These are phyloP conservation scores for Sclerotiophoma versabilis DNA, from an alignment of 2,329 filamentous ascomycete species.

Conservation along the genomic window DNA sequence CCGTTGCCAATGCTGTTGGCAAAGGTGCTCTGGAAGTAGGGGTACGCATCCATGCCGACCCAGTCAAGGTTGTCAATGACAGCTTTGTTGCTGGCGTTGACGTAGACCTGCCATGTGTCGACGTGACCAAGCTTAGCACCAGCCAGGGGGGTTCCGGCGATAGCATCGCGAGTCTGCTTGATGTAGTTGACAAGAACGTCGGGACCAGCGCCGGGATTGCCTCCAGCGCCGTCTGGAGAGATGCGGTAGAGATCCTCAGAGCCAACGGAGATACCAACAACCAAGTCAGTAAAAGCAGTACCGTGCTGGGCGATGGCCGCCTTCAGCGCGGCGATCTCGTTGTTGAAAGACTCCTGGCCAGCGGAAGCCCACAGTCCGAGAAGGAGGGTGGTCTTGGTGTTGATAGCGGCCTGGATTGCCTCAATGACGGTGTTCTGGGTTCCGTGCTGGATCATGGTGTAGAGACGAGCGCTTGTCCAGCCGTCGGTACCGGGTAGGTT, in stretches of 20 bases:
- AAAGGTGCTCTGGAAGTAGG: constrained; percentile 77
- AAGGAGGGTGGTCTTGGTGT: constrained; percentile 77
- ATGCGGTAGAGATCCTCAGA: constrained; percentile 73
- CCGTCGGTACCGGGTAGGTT: constrained; percentile 68
- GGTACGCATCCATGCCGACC: constrained; percentile 78
- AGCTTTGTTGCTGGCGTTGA: constrained; percentile 73
- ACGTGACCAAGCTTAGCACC: constrained; percentile 77
- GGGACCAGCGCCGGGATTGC: constrained; percentile 69
- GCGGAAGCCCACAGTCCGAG: constrained; percentile 85
- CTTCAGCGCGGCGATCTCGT: constrained; percentile 77
- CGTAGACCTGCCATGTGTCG: constrained; percentile 75
- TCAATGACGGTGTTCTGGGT: constrained; percentile 70
- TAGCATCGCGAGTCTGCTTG: constrained; percentile 67
- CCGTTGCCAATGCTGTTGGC: constrained; percentile 65
- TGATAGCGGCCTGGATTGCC: constrained; percentile 81
- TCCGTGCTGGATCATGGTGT: constrained; percentile 75
- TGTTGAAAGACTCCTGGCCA: constrained; percentile 67
- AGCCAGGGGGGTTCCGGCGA: constrained; percentile 68
- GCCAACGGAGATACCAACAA: constrained; percentile 85
- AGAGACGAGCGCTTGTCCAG: constrained; percentile 71
- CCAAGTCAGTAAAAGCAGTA: constrained; percentile 66
- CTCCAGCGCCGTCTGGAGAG: constrained; percentile 71
- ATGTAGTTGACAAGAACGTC: constrained; percentile 73
- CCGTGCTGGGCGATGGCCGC: constrained; percentile 74
- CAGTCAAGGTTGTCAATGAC: constrained; percentile 77